phyloP scores from a whole-genome alignment of 768 basidiomycete genomes.

The Nidularia pulvinata region DNA sequence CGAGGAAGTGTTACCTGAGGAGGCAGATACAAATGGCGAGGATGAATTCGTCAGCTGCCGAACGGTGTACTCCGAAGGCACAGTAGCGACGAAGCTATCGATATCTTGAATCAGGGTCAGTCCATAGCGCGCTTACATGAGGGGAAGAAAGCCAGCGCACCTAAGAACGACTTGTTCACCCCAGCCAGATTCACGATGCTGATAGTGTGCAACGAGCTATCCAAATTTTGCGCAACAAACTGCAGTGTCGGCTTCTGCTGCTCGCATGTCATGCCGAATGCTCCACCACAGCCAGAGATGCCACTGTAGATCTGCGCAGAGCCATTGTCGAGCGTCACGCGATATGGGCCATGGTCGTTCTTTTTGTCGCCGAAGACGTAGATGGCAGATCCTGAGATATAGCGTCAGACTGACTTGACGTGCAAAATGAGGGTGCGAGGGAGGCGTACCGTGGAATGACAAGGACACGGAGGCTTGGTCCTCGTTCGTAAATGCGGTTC shows the following conservation, averaged over 20 bases:
- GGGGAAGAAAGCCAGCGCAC: conserved; percentile 16
- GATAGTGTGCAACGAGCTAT: conserved; percentile 30
- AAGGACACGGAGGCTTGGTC: conserved; percentile 37
- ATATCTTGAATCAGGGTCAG: conserved; percentile 23
- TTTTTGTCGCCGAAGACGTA: conserved; percentile 49
- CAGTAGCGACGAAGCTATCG: conserved; percentile 40
- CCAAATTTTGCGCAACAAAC: conserved; percentile 42
- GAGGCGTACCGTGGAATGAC: conserved; percentile 33
- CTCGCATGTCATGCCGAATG: conserved; percentile 42
- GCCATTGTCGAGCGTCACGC: conserved; percentile 32
- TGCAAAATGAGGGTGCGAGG: neutral
- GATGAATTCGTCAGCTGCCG: conserved; percentile 20
- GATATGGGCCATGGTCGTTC: conserved; percentile 46
- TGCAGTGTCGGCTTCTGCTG: conserved; percentile 39
- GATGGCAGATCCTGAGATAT: conserved; percentile 33
- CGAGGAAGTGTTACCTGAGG: neutral
- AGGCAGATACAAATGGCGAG: conserved; percentile 14
- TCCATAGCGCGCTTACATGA: neutral
- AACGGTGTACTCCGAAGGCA: conserved; percentile 38
- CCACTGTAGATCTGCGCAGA: conserved; percentile 31
- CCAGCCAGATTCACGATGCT: conserved; percentile 37
- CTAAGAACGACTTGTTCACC: conserved; percentile 42
- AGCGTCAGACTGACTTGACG: neutral
- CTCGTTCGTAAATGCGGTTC: conserved; percentile 37
- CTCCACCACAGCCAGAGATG: conserved; percentile 45